Percentiles rank a stretch among this genome's conserved stretches.
phyloP scores from a whole-genome alignment of 2,329 filamentous ascomycete species.

The Aureobasidium melanogenum region DNA sequence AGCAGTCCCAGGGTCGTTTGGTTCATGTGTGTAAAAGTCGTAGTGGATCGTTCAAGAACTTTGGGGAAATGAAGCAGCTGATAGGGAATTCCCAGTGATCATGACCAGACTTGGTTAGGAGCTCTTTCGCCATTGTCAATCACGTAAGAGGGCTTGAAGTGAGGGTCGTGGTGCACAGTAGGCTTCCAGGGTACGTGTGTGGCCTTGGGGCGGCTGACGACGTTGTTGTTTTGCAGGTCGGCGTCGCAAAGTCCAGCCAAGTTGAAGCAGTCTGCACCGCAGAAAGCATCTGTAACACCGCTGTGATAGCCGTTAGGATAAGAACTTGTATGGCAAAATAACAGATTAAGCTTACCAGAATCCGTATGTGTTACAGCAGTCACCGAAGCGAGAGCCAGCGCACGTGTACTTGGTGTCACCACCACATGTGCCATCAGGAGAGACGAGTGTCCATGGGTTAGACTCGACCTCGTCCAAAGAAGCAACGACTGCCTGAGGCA shows the following conservation, averaged over 20 bases:
- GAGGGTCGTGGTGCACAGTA: not conserved
- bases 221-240: not conserved
- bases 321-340: not conserved
- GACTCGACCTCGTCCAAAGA: not conserved
- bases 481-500: slow-evolving; percentile 3
- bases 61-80: not conserved
- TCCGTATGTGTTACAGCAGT: slow-evolving; percentile 10
- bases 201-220: not conserved
- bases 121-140: slow-evolving; percentile 12
- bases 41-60: not conserved
- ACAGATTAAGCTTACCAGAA: not conserved
- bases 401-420: slow-evolving; percentile 8
- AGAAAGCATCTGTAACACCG: slow-evolving; percentile 8
- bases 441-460: not conserved
- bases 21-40: not conserved
- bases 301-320: not conserved
- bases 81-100: not conserved
- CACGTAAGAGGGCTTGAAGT: slow-evolving; percentile 11
- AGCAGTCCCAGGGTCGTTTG: not conserved
- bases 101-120: slow-evolving; percentile 14
- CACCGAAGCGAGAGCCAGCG: slow-evolving; percentile 4
- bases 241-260: not conserved
- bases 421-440: slow-evolving; percentile 7
- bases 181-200: slow-evolving; percentile 9
- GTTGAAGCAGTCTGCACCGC: slow-evolving; percentile 9